Conservation (phyloP, 768 basidiomycete species). For the Cystobasidium tubakii region DNA sequence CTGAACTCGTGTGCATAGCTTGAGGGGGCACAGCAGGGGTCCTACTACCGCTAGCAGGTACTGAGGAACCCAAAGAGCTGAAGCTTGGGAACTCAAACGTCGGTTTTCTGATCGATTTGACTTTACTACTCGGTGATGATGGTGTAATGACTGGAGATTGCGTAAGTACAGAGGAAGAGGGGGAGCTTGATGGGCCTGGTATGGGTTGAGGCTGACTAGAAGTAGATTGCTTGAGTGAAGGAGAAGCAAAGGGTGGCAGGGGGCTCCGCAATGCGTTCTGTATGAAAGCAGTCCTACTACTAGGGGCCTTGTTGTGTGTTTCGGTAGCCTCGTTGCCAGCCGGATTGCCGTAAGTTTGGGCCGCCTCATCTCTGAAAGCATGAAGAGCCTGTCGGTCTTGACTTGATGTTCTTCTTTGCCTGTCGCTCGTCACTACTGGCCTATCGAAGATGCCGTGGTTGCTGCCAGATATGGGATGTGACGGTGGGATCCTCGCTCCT, state of each 20-base stretch:
- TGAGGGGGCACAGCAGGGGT: background rate
- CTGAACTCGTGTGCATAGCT: background rate
- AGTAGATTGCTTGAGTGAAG: slow-evolving; percentile 6
- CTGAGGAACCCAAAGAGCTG: background rate
- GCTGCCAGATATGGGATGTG: background rate
- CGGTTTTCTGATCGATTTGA: background rate
- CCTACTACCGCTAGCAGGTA: background rate
- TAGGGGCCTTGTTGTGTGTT: background rate
- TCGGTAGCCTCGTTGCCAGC: background rate
- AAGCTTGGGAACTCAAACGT: slow-evolving; percentile 5
- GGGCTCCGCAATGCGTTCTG: background rate
- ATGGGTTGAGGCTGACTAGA: background rate
- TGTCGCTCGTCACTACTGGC: background rate
- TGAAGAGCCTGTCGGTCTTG: background rate
- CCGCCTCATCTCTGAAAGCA: background rate
- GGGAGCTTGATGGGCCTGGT: background rate
- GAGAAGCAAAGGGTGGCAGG: background rate
- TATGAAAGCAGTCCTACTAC: background rate
- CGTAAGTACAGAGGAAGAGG: background rate
- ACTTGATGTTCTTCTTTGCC: slow-evolving; percentile 1
- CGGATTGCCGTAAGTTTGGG: background rate
- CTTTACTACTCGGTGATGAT: background rate
- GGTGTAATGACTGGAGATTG: background rate
- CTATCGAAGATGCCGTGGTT: background rate
- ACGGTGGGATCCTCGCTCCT: background rate